phyloP scores from a whole-genome alignment of 75 land plant species.

The Adiantum capillusveneris region DNA sequence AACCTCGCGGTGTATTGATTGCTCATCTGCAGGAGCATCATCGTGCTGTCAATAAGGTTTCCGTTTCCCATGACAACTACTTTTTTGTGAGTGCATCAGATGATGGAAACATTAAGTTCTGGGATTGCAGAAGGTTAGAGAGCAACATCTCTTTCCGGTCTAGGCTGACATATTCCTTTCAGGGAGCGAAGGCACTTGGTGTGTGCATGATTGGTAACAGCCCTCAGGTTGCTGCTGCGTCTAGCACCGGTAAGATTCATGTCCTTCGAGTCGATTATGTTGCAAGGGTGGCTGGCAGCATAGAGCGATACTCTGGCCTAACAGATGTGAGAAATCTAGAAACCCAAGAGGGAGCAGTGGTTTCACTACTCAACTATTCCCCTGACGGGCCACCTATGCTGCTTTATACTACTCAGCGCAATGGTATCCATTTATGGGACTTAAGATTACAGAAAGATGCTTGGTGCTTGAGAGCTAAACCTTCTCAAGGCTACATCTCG shows the following conservation, averaged over 20 bases:
- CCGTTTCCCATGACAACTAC: constrained; percentile 77
- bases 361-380: constrained; percentile 51
- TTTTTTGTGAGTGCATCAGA: constrained; percentile 95
- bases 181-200: constrained; percentile 59
- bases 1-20: constrained; percentile 87
- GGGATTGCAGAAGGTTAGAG: constrained; percentile 92
- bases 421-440: constrained; percentile 93
- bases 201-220: constrained; percentile 54
- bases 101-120: constrained; percentile 89
- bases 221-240: constrained; percentile 82
- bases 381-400: constrained; percentile 57
- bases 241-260: constrained; percentile 73
- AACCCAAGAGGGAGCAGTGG: constrained; percentile 67
- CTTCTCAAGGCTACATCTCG: constrained; percentile 81
- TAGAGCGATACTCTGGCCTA: constrained; percentile 80
- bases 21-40: constrained; percentile 96
- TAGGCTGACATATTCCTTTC: constrained; percentile 73
- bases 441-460: constrained; percentile 44
- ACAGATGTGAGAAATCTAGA: constrained; percentile 64
- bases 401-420: constrained; percentile 81
- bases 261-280: constrained; percentile 80
- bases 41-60: constrained; percentile 87
- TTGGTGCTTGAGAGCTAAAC: constrained; percentile 59
- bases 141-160: constrained; percentile 92
- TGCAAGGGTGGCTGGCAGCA: constrained; percentile 47